phyloP scores from a whole-genome alignment of 2,329 filamentous ascomycete species.

The Ceratocystis cacaofunesta region DNA sequence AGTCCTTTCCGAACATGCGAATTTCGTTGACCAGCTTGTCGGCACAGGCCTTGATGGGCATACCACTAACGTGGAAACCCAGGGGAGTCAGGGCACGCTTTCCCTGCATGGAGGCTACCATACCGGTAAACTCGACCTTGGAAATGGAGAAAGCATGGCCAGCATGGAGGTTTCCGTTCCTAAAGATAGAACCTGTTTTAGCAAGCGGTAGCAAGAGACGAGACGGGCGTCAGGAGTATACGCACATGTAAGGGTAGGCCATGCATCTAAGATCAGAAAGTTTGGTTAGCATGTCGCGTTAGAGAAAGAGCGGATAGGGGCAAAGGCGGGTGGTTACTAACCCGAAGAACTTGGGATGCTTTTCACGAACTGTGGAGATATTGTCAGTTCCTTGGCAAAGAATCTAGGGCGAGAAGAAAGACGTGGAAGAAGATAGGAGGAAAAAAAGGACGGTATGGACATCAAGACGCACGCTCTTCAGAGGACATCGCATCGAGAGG shows the following conservation, averaged over 20 bases:
- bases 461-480: constrained; percentile 34
- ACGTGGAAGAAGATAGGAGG: neutral
- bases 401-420: neutral
- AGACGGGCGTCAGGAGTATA: constrained; percentile 21
- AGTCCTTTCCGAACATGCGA: constrained; percentile 73
- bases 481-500: constrained; percentile 59
- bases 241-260: constrained; percentile 26
- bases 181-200: constrained; percentile 4
- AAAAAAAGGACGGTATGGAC: neutral
- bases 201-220: too few relatives aligned
- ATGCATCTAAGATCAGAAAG: constrained; percentile 22
- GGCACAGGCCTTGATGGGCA: constrained; percentile 94
- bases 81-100: constrained; percentile 77
- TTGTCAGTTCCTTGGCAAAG: neutral
- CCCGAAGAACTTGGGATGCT: constrained; percentile 83
- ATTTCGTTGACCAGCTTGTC: constrained; percentile 90
- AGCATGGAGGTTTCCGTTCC: constrained; percentile 74
- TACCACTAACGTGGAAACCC: constrained; percentile 84
- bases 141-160: constrained; percentile 84
- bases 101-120: constrained; percentile 80
- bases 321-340: constrained; percentile 22
- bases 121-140: constrained; percentile 85
- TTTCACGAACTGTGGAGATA: constrained; percentile 41
- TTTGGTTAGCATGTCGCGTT: neutral
- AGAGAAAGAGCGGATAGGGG: neutral